A percentile compares a stretch with the other conserved stretches of the same genome.
Conservation (phyloP, 108 stramenopile genomes). For the Nitzschia putrida region DNA sequence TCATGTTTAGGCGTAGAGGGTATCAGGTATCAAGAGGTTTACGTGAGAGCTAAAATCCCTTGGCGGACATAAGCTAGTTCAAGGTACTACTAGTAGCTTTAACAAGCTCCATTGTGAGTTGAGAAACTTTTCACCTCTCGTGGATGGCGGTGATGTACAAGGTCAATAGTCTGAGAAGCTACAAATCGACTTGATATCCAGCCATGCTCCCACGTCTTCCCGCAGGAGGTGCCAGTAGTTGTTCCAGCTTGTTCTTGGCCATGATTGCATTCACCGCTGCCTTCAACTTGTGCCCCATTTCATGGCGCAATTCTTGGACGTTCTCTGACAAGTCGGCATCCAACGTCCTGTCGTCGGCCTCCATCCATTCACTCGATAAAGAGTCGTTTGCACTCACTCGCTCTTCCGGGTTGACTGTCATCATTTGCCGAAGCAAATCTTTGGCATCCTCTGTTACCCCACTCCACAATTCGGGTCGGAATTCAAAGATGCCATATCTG, state of each 20-base stretch:
- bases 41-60: no score
- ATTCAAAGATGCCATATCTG: constrained; percentile 63
- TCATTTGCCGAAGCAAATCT: constrained; percentile 59
- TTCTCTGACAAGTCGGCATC: neutral
- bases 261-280: constrained; percentile 11
- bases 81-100: no score
- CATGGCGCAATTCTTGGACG: constrained; percentile 5
- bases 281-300: constrained; percentile 17
- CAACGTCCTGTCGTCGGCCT: constrained; percentile 9
- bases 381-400: constrained; percentile 67
- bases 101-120: no score
- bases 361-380: constrained; percentile 72
- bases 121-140: no score
- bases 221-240: neutral
- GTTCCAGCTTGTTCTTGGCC: constrained; percentile 8
- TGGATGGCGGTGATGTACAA: no score
- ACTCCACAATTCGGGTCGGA: constrained; percentile 69
- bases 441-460: constrained; percentile 69
- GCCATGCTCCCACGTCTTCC: no score
- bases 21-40: no score
- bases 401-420: constrained; percentile 73
- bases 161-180: no score
- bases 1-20: no score
- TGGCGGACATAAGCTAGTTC: no score
- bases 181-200: no score